Evolutionary conservation across 805 yeast genomes (phyloP), one percentile per base, ranked within the genome.

Genomic region (Yarrowia osloensis): DNA sequence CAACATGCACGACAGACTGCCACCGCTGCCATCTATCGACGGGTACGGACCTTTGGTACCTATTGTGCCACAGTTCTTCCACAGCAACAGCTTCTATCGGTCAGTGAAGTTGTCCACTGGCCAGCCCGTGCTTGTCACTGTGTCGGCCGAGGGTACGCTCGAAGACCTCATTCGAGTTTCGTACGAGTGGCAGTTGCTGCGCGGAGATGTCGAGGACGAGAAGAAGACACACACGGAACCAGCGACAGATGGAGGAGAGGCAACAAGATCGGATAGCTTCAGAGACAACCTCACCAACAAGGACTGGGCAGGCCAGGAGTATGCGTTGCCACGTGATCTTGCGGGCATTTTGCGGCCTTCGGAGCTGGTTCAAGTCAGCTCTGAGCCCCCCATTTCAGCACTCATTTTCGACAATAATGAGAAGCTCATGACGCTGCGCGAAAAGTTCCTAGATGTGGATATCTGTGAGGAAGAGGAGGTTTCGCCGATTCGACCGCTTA

Each of bases 101-200:
- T 68, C 73, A 3, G 49, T 28, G 9, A 63, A 67, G 26, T 22
- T 49, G 28, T 65, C 47, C 1, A 68, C 70, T 5, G 67, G 47
- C 22, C 66, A 70, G 67, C 69, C 71, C 1, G 72, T 71, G 22
- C 57, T 71, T n/a, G 67, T 71, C 39, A 71, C 69, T 24, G 69
- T 68, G 24, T 71, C 73, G 5, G 67, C 69, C 5, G 50, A 67
- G 15, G 72, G 71, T 2, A 67, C 71, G 12, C 68, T 71, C 11
- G 73, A 71, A 31, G 73, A 71, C 46, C 62, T 71, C 59, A 70
- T 72, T 12, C 59, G 73, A n/a, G 69, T 71, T 9, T 65, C 72
- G 17, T 72, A 71, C 33, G 73, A 71, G 52, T 71, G 73, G 66
- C 66, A 61, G 7, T 24, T 61, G 24, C 54, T 61, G 22, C 21